Conservation (phyloP, 208 protist species). For the Polymyxa betae region DNA sequence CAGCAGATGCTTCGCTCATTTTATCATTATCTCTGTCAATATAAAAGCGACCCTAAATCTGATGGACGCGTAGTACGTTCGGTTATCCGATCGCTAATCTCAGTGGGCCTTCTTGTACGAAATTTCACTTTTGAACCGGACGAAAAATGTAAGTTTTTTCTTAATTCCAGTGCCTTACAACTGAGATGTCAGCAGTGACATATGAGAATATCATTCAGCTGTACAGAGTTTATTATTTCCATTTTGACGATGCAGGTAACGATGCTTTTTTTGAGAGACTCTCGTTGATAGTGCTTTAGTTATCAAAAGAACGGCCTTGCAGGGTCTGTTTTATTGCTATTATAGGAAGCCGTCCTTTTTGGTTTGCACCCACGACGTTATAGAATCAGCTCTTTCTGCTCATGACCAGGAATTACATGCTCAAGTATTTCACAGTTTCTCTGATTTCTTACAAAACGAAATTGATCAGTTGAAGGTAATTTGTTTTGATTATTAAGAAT, state of each 20-base stretch:
- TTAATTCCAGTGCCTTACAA: too few relatives aligned
- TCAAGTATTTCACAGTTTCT: not conserved
- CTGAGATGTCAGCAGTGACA: not conserved
- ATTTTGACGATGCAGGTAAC: not conserved
- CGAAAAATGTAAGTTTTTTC: too few relatives aligned
- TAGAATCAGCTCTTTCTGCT: not conserved
- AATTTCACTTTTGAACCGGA: conserved; percentile 8
- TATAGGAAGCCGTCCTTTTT: not conserved
- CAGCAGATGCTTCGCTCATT: not conserved
- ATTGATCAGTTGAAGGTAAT: not conserved
- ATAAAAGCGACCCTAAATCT: not conserved
- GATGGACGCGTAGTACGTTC: not conserved
- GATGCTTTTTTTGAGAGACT: not conserved
- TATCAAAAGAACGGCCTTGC: not conserved
- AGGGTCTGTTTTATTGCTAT: not conserved
- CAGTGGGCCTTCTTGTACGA: conserved; percentile 24
- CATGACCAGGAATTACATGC: not conserved
- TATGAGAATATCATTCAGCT: not conserved
- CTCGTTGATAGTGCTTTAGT: too few relatives aligned
- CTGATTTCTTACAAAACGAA: conserved; percentile 39
- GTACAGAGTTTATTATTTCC: not conserved
- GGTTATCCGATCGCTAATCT: not conserved
- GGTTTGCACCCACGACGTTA: not conserved
- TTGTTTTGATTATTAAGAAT: not conserved
- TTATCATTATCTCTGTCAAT: not conserved